Conservation (phyloP, 2,329 filamentous ascomycete species). For the Paraphoma sp. region DNA sequence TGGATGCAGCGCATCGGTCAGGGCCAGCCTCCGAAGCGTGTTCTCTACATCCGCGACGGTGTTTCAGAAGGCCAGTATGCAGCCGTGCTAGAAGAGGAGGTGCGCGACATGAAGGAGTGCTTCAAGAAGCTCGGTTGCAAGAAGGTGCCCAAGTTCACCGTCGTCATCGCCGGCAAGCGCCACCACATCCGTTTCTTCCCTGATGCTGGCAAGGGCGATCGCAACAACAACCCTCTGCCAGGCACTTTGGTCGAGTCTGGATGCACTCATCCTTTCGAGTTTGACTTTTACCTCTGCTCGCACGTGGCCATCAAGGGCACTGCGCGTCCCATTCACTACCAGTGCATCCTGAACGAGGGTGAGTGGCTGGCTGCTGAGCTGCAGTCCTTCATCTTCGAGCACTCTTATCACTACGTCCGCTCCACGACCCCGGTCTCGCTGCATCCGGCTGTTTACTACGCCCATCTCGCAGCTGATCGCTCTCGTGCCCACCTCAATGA, state of each 20-base stretch:
- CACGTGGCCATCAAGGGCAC: slow-evolving; percentile 91
- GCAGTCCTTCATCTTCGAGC: slow-evolving; percentile 90
- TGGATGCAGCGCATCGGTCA: slow-evolving; percentile 68
- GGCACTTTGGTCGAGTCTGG: slow-evolving; percentile 88
- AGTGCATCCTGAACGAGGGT: slow-evolving; percentile 84
- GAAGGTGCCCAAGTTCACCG: slow-evolving; percentile 72
- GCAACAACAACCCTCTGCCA: slow-evolving; percentile 81
- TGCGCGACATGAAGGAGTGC: slow-evolving; percentile 70
- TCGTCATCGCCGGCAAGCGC: slow-evolving; percentile 89
- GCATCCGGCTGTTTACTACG: slow-evolving; percentile 92
- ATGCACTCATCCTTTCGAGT: slow-evolving; percentile 89
- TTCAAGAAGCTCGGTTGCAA: slow-evolving; percentile 55
- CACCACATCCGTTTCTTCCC: slow-evolving; percentile 93
- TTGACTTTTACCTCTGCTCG: slow-evolving; percentile 79
- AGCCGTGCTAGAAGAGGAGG: slow-evolving; percentile 80
- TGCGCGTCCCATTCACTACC: slow-evolving; percentile 89
- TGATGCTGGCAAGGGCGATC: slow-evolving; percentile 66
- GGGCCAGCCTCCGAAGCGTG: slow-evolving; percentile 68
- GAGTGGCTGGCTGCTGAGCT: slow-evolving; percentile 71
- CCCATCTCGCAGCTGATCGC: slow-evolving; percentile 84
- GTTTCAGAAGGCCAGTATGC: slow-evolving; percentile 84
- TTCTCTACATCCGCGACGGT: slow-evolving; percentile 94
- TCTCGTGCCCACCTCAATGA: slow-evolving; percentile 75
- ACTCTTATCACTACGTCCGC: slow-evolving; percentile 91
- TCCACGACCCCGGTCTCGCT: slow-evolving; percentile 92